Percentiles rank a stretch among this genome's conserved stretches.
These are phyloP conservation scores for Starmera stellimalicola DNA, from an alignment of 1,139 yeast species.

Conservation along the genomic window DNA sequence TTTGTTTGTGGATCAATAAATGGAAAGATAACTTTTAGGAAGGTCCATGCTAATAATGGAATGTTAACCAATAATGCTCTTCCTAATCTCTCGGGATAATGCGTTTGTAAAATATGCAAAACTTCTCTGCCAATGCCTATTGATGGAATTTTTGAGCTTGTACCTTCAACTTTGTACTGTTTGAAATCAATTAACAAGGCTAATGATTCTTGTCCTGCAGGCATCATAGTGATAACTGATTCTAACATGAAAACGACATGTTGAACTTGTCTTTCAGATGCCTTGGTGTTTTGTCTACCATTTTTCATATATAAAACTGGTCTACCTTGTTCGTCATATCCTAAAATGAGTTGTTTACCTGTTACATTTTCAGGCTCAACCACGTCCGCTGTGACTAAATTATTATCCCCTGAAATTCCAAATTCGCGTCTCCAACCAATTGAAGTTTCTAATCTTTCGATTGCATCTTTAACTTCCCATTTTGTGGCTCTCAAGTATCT, in stretches of 20 bases:
- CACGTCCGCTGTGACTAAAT: conserved; percentile 45
- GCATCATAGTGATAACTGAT: conserved; percentile 80
- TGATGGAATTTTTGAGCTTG: conserved; percentile 23
- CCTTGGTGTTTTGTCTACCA: conserved; percentile 86
- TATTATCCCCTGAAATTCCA: conserved; percentile 57
- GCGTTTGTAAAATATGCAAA: conserved; percentile 78
- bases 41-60: conserved; percentile 84
- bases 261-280: conserved; percentile 80
- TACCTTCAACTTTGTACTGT: conserved; percentile 41
- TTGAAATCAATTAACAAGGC: conserved; percentile 87
- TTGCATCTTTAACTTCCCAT: conserved; percentile 69
- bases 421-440: conserved; percentile 86
- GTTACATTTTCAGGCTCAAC: conserved; percentile 70
- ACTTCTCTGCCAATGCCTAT: conserved; percentile 58
- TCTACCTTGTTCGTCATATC: conserved; percentile 76
- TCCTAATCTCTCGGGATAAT: conserved; percentile 88
- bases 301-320: conserved; percentile 85
- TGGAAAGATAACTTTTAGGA: conserved; percentile 78
- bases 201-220: conserved; percentile 87
- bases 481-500: conserved; percentile 85
- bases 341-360: conserved; percentile 81
- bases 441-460: conserved; percentile 62
- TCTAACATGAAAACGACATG: conserved; percentile 88
- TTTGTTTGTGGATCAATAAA: conserved; percentile 88
- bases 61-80: conserved; percentile 79